Percentiles rank a stretch among this genome's conserved stretches.
These are phyloP conservation scores for Lumnitzera racemosa DNA, from an alignment of 345 rosid genomes.

Conservation along the genomic window DNA sequence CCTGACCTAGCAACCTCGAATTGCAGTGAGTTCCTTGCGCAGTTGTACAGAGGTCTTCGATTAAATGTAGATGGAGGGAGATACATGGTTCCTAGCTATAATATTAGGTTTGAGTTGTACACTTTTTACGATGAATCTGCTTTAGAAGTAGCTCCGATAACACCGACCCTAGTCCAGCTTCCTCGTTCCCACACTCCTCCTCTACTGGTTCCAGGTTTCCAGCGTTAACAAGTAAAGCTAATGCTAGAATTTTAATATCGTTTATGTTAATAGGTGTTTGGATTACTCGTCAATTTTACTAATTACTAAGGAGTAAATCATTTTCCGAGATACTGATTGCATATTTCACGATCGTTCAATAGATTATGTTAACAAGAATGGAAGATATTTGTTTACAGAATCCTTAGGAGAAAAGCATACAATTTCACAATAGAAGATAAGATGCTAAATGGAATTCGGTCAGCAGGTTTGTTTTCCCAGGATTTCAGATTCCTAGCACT, in stretches of 20 bases:
- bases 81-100: slow-evolving; percentile 30
- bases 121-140: slow-evolving; percentile 25
- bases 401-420: too few relatives aligned
- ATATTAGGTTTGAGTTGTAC: slow-evolving; percentile 29
- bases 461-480: too few relatives aligned
- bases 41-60: slow-evolving; percentile 9
- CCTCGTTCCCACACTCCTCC: background rate
- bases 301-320: too few relatives aligned
- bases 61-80: slow-evolving; percentile 21
- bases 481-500: too few relatives aligned
- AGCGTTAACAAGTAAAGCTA: slow-evolving; percentile 2
- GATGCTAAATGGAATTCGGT: too few relatives aligned
- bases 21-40: slow-evolving; percentile 28
- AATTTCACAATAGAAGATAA: too few relatives aligned
- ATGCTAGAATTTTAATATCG: background rate
- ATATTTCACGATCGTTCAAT: too few relatives aligned
- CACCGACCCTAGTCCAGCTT: slow-evolving; percentile 3
- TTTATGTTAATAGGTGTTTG: slow-evolving; percentile 13
- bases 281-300: too few relatives aligned
- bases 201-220: background rate
- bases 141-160: slow-evolving; percentile 1
- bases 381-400: too few relatives aligned
- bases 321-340: too few relatives aligned
- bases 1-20: slow-evolving; percentile 28
- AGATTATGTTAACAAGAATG: too few relatives aligned